Conservation (phyloP, 129 eudicot genomes). For the Pseudognaphalium luteoalbum region DNA sequence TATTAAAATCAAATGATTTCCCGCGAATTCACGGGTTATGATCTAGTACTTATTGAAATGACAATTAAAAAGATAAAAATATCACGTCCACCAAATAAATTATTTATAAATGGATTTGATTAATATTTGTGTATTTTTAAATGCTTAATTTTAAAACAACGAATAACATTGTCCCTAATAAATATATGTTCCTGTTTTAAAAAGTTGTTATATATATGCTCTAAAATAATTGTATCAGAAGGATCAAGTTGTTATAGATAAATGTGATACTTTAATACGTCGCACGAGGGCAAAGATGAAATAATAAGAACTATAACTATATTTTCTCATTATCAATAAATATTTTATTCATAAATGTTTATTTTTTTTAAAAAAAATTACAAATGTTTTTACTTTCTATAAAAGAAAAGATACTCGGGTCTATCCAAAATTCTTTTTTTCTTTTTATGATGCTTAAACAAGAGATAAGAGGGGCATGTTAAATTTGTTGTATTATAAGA, state of each 20-base stretch:
- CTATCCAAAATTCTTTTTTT: too few relatives aligned
- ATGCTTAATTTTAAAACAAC: background rate
- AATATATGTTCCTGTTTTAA: background rate
- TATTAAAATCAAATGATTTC: too few relatives aligned
- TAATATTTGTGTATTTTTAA: background rate
- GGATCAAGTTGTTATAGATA: background rate
- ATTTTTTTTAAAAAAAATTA: too few relatives aligned
- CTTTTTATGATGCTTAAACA: too few relatives aligned
- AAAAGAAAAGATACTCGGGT: too few relatives aligned
- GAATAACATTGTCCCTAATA: background rate
- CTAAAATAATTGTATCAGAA: background rate
- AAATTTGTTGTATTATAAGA: too few relatives aligned
- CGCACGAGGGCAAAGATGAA: background rate
- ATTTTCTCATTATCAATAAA: too few relatives aligned
- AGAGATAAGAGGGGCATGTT: too few relatives aligned
- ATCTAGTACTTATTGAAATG: background rate
- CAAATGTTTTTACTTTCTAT: too few relatives aligned
- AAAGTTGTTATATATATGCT: background rate
- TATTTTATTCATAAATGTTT: background rate
- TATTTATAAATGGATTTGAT: slow-evolving; percentile 1
- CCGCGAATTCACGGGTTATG: too few relatives aligned
- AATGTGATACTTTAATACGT: background rate
- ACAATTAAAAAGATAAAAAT: background rate
- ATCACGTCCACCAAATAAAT: slow-evolving; percentile 14
- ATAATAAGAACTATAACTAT: too few relatives aligned